Percentiles rank a stretch among this genome's conserved stretches.
Evolutionary conservation across 1,139 yeast genomes (phyloP).

Genomic region (Geotrichum candidum): DNA sequence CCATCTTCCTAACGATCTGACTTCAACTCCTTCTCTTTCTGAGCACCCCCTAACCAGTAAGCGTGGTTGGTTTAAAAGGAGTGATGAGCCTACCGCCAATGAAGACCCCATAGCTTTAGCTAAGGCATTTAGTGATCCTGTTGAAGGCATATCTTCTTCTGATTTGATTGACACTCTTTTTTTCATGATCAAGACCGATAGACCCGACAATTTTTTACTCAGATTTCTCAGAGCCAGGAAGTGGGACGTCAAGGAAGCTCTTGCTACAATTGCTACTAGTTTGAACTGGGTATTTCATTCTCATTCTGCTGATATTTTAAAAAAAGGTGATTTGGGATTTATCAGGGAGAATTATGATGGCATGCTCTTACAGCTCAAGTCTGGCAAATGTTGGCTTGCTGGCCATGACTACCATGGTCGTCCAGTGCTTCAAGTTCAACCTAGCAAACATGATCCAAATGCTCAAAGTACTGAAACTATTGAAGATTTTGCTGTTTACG

Average conservation of each 20-base stretch:
- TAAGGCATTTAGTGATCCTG: neutral
- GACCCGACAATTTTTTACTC: constrained; percentile 62
- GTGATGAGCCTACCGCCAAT: neutral
- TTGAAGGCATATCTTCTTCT: constrained; percentile 13
- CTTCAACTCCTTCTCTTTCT: constrained; percentile 23
- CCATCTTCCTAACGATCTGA: constrained; percentile 42
- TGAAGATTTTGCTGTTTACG: constrained; percentile 56
- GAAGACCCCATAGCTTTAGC: constrained; percentile 16
- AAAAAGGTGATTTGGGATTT: constrained; percentile 53
- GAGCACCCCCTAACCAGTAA: constrained; percentile 22
- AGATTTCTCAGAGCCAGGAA: constrained; percentile 71
- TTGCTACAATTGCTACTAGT: constrained; percentile 61
- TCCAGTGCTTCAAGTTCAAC: constrained; percentile 66
- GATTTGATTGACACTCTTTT: constrained; percentile 34
- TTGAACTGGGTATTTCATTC: constrained; percentile 63
- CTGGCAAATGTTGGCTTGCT: constrained; percentile 57
- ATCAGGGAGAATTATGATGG: constrained; percentile 38
- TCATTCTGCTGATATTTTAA: constrained; percentile 52
- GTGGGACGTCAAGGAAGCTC: constrained; percentile 58
- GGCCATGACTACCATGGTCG: constrained; percentile 61
- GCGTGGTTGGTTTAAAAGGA: constrained; percentile 26
- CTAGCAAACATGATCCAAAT: constrained; percentile 60
- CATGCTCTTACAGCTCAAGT: constrained; percentile 45
- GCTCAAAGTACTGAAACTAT: constrained; percentile 65
- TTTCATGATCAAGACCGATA: constrained; percentile 55